A percentile compares a stretch with the other conserved stretches of the same genome.
Conservation (phyloP, 2,329 filamentous ascomycete genomes). For the Colletotrichum abscissum region DNA sequence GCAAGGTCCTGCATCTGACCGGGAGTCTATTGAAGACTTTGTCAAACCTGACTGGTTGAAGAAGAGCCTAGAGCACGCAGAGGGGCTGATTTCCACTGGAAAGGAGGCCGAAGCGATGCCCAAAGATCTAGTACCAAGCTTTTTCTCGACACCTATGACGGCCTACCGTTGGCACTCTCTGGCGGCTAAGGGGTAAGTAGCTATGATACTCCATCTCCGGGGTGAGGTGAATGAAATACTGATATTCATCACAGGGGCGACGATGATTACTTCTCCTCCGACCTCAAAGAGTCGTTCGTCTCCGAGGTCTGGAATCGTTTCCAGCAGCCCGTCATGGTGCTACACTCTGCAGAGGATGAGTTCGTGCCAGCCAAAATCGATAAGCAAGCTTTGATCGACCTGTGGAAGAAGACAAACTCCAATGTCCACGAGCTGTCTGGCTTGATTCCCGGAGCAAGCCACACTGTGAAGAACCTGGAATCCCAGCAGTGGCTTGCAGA, state of each 20-base stretch:
- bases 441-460: constrained; percentile 63
- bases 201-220: neutral
- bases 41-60: constrained; percentile 57
- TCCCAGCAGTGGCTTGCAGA: constrained; percentile 62
- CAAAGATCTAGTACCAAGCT: constrained; percentile 52
- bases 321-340: constrained; percentile 68
- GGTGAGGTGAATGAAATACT: neutral
- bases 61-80: constrained; percentile 59
- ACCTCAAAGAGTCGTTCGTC: constrained; percentile 70
- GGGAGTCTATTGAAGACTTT: constrained; percentile 68
- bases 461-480: constrained; percentile 58
- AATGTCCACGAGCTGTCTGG: constrained; percentile 63
- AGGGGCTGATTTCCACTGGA: constrained; percentile 65
- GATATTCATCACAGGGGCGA: constrained; percentile 63
- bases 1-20: constrained; percentile 83
- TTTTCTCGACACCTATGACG: constrained; percentile 58
- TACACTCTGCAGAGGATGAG: constrained; percentile 76
- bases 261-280: constrained; percentile 90
- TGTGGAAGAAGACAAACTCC: constrained; percentile 62
- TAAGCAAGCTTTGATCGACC: constrained; percentile 65
- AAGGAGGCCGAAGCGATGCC: constrained; percentile 66
- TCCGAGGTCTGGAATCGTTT: constrained; percentile 74
- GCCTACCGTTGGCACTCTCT: constrained; percentile 66
- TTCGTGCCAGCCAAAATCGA: constrained; percentile 69
- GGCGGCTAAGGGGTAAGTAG: constrained; percentile 59